Conservation (phyloP, 2,329 filamentous ascomycete genomes). For the Claviceps cyperi region DNA sequence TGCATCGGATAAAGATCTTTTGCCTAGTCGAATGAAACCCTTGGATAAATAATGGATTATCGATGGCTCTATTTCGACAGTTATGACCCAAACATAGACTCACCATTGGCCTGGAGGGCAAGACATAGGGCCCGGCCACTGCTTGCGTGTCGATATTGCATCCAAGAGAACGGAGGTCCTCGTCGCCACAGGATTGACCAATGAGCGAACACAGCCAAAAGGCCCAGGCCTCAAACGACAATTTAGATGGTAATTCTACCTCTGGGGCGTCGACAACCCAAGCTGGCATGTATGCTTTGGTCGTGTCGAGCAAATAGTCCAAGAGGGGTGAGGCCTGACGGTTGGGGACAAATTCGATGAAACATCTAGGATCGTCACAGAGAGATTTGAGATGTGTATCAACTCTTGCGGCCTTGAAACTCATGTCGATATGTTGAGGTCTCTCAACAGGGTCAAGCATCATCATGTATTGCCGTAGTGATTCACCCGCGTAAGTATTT, state of each 20-base stretch:
- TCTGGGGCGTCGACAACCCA: conserved; percentile 17
- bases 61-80: conserved; percentile 19
- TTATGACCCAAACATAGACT: conserved; percentile 24
- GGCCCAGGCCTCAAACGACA: conserved; percentile 24
- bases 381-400: conserved; percentile 21
- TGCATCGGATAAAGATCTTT: conserved; percentile 19
- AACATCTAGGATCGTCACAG: conserved; percentile 18
- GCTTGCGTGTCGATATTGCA: conserved; percentile 14
- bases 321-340: conserved; percentile 18
- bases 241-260: conserved; percentile 14
- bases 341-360: conserved; percentile 18
- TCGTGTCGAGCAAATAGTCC: conserved; percentile 19
- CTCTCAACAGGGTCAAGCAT: conserved; percentile 18
- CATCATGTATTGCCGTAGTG: conserved; percentile 21
- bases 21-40: conserved; percentile 20
- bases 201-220: conserved; percentile 28
- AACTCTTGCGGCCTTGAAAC: conserved; percentile 17
- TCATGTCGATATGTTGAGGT: conserved; percentile 9
- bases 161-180: conserved; percentile 16
- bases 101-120: conserved; percentile 24
- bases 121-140: conserved; percentile 21
- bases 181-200: conserved; percentile 22
- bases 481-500: conserved; percentile 15
- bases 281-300: conserved; percentile 16
- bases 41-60: conserved; percentile 20